phyloP scores from a whole-genome alignment of 768 basidiomycete genomes.

The Pholiota molesta region DNA sequence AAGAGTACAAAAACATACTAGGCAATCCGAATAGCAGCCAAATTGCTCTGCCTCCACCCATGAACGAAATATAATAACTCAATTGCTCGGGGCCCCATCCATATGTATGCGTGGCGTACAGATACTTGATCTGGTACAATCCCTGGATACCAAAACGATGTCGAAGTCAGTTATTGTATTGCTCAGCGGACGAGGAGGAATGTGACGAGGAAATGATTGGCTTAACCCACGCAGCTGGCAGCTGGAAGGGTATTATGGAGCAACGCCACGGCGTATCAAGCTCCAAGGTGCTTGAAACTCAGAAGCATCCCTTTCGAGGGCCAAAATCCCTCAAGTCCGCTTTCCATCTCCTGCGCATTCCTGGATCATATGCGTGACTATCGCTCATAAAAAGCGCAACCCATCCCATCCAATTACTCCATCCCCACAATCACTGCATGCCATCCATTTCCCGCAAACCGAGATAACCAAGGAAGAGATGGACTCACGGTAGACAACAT shows the following conservation, averaged over 20 bases:
- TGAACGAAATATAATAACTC: constrained; percentile 76
- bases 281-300: not conserved
- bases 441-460: not conserved
- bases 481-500: constrained; percentile 69
- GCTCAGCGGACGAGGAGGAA: not conserved
- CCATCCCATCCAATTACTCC: not conserved
- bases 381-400: constrained; percentile 1
- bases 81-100: constrained; percentile 73
- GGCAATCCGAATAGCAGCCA: constrained; percentile 55
- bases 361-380: not conserved
- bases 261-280: not conserved
- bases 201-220: not conserved
- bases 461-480: not conserved
- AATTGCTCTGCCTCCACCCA: constrained; percentile 62
- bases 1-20: constrained; percentile 29
- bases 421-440: not conserved
- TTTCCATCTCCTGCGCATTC: not conserved
- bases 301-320: constrained; percentile 3
- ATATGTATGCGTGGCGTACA: constrained; percentile 77
- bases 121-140: constrained; percentile 79
- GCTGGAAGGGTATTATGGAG: not conserved
- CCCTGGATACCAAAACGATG: constrained; percentile 43
- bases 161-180: not conserved
- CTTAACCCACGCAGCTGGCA: not conserved
- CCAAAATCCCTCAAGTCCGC: constrained; percentile 8